Evolutionary conservation across 2,329 filamentous ascomycete species (phyloP), one percentile per base, ranked within the genome.

Genomic region (Magnaporthiopsis rhizophila): DNA sequence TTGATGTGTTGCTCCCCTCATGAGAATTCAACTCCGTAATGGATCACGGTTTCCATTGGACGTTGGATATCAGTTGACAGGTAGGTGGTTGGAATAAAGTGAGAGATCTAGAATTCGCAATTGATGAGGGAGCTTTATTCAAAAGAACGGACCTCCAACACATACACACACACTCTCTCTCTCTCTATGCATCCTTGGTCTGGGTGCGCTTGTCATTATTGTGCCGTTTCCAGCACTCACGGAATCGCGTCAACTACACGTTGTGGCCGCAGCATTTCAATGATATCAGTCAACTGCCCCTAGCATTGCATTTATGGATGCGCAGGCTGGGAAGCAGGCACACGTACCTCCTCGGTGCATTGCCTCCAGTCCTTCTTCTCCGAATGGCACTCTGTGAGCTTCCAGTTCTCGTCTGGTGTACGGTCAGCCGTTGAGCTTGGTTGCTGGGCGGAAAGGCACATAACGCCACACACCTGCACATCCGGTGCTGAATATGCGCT

Each of bases 401-500:
- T 93, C 64, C 85, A 80, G 72, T 98, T 97, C 73, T 98, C 94
- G 28, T 86, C 94, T 97, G 69, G 12, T 59, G 50, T 5, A 30
- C 18, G 32, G 12, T 61, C n/a, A 13, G 30, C 18, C 32, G 21
- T 26, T 34, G 58, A 21, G 28, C 56, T 58, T 12, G n/a, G n/a
- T 58, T n/a, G 13, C 53, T n/a, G 53, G 15, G 3, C 21, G n/a
- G 13, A 30, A 62, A 30, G 28, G 18, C 2, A 64, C 13, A n/a
- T 7, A 34, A 34, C 58, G 58, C 64, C 56, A 70, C 79, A 73
- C 79, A 96, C 94, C 88, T 77, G 92, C 86, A 73, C 94, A 98
- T 65, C 94, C 95, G 3, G 94, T 98, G 80, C 92, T 97, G 80
- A 92, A 96, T 76, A 98, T 98, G 74, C 95, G 85, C 84, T 97